These are phyloP conservation scores for barrel medic (Medicago truncatula) DNA, from an alignment of 306 rosid species.

Conservation along the genomic window MtrunA17r5.0-ANR NC_053048.1:20682501-20683000, in stretches of 20 bases:
- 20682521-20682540: too few species aligned
- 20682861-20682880: conserved; percentile 41
- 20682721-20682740: not conserved
- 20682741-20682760: conserved; percentile 18
- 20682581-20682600: too few species aligned
- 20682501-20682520: too few species aligned
- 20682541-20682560: too few species aligned
- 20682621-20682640: not conserved
- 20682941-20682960: not conserved
- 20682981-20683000: not conserved
- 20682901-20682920: conserved; percentile 15
- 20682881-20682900: conserved; percentile 25
- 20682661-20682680: conserved; percentile 16
- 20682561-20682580: too few species aligned
- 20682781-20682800: conserved; percentile 48
- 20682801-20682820: conserved; percentile 39
- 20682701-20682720: conserved; percentile 25
- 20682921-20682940: not conserved
- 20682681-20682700: conserved; percentile 45
- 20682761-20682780: not conserved
- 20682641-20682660: conserved; percentile 42
- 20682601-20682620: too few species aligned
- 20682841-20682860: conserved; percentile 27
- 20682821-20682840: conserved; percentile 38
- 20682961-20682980: conserved; percentile 23